phyloP scores from a whole-genome alignment of 208 protist genomes.

The Leishmania gerbilli region DNA sequence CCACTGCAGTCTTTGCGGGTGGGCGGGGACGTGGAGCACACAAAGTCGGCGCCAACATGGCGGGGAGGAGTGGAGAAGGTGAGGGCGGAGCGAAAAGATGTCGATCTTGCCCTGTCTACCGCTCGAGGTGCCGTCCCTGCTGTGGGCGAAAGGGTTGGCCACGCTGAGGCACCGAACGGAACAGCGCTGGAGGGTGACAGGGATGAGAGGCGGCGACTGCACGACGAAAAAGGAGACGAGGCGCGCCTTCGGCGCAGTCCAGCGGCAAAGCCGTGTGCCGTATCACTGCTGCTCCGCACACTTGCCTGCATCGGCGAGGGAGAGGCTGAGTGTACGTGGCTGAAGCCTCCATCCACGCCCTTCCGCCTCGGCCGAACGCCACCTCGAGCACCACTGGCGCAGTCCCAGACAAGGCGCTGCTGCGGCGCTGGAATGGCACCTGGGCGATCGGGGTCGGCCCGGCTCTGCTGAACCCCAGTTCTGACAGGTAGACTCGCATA shows the following conservation, averaged over 20 bases:
- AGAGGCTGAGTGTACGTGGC: background rate
- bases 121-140: background rate
- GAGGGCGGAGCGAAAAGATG: background rate
- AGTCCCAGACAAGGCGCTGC: constrained; percentile 29
- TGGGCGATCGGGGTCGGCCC: constrained; percentile 8
- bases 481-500: background rate
- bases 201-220: background rate
- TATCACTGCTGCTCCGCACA: background rate
- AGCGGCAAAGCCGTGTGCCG: background rate
- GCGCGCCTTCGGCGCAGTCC: background rate
- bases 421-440: constrained; percentile 28
- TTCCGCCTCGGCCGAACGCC: background rate
- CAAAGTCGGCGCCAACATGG: background rate
- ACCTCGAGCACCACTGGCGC: background rate
- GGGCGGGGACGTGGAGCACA: background rate
- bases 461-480: constrained; percentile 7
- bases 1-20: background rate
- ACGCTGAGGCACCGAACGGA: background rate
- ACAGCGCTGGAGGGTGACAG: background rate
- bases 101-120: background rate
- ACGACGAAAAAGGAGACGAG: background rate
- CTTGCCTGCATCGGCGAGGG: background rate
- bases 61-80: background rate
- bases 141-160: background rate
- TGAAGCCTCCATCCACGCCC: background rate